phyloP scores from a whole-genome alignment of 176 grass and related monocot genomes.

The Lolium multiflorum region DNA sequence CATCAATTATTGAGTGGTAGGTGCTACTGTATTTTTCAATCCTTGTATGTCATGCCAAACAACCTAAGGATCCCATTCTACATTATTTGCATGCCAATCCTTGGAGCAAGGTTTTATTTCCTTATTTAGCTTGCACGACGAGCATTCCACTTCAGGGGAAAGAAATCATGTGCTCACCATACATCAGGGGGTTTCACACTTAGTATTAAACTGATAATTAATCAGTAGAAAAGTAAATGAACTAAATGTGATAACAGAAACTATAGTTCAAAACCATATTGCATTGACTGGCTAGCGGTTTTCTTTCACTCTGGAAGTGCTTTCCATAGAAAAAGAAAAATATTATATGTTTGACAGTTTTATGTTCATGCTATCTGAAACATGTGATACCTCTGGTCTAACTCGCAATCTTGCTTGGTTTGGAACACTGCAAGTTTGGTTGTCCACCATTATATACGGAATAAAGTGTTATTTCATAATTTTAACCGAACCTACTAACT shows the following conservation, averaged over 20 bases:
- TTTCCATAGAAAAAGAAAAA: neutral
- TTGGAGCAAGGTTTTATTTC: constrained; percentile 1
- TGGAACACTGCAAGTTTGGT: neutral
- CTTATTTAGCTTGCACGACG: constrained; percentile 15
- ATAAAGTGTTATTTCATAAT: neutral
- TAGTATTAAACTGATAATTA: neutral
- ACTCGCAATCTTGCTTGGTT: neutral
- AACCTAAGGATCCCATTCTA: neutral
- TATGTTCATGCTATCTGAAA: constrained; percentile 6
- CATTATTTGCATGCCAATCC: neutral
- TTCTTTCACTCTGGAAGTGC: neutral
- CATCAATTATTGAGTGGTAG: constrained; percentile 66
- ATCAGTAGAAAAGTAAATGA: neutral
- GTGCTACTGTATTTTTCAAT: constrained; percentile 7
- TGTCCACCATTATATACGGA: constrained; percentile 24
- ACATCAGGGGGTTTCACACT: constrained; percentile 13
- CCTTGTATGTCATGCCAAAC: neutral
- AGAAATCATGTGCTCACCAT: neutral
- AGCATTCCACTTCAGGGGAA: neutral
- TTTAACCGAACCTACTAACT: constrained; percentile 2
- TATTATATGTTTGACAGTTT: neutral
- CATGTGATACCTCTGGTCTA: neutral
- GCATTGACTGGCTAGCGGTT: neutral
- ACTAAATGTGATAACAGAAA: neutral
- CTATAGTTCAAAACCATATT: neutral